A percentile compares a stretch with the other conserved stretches of the same genome.
phyloP scores from a whole-genome alignment of 345 rosid genomes.

The Passiflora organensis region DNA sequence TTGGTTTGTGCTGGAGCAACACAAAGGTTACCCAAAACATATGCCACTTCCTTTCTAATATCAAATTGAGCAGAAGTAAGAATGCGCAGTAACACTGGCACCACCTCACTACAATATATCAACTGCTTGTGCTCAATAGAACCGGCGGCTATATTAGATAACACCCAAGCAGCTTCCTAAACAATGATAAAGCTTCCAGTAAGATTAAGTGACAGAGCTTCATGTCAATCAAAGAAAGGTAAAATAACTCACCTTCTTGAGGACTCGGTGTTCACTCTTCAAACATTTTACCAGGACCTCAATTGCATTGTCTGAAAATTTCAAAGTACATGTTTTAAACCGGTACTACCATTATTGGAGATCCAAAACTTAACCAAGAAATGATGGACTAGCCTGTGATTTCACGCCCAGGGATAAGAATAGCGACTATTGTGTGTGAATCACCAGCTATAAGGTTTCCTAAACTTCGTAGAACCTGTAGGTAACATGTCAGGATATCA shows the following conservation, averaged over 20 bases:
- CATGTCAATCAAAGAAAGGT: background rate
- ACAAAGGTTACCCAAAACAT: conserved; percentile 91
- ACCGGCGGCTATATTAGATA: conserved; percentile 93
- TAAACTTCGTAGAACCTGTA: conserved; percentile 76
- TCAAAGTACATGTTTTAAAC: conserved; percentile 17
- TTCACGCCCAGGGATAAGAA: conserved; percentile 58
- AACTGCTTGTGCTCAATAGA: conserved; percentile 75
- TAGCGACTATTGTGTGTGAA: conserved; percentile 51
- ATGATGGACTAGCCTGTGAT: conserved; percentile 51
- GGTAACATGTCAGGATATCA: conserved; percentile 1
- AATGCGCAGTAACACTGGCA: conserved; percentile 58
- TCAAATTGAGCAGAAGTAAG: conserved; percentile 79
- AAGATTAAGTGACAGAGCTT: conserved; percentile 1
- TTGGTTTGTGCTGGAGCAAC: conserved; percentile 67
- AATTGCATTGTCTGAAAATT: conserved; percentile 48
- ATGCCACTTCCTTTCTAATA: conserved; percentile 84
- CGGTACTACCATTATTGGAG: conserved; percentile 7
- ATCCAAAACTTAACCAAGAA: conserved; percentile 15
- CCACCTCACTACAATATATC: conserved; percentile 65
- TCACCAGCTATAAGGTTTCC: conserved; percentile 94
- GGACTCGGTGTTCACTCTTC: conserved; percentile 83
- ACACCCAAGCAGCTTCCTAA: conserved; percentile 96
- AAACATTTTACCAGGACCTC: conserved; percentile 73
- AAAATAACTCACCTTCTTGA: conserved; percentile 66
- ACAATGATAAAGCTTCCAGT: conserved; percentile 6